These are phyloP conservation scores for Cunninghamia lanceolata DNA, from an alignment of 75 land plant species.

Conservation along the genomic window DNA sequence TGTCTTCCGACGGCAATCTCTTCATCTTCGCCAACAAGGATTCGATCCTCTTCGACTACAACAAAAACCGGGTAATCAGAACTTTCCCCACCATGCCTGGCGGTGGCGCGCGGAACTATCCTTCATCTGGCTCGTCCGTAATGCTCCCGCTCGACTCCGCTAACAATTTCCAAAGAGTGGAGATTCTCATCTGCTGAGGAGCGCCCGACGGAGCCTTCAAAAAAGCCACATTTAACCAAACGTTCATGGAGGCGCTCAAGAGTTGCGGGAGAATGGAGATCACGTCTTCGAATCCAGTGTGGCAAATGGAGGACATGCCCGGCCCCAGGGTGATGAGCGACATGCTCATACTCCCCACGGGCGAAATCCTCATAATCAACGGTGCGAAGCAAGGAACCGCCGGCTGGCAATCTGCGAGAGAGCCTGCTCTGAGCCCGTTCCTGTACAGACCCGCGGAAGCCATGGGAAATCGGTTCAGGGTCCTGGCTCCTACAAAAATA, in stretches of 20 bases:
- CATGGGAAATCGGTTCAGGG: conserved; percentile 18
- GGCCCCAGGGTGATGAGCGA: conserved; percentile 71
- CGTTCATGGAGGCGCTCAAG: conserved; percentile 28
- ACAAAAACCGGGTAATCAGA: conserved; percentile 22
- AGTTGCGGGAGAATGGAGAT: conserved; percentile 56
- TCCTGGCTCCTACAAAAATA: conserved; percentile 21
- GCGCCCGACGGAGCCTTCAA: conserved; percentile 26
- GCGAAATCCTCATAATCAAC: conserved; percentile 67
- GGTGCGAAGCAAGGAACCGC: conserved; percentile 54
- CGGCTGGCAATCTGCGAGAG: conserved; percentile 48
- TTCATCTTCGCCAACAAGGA: conserved; percentile 51
- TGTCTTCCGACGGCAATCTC: conserved; percentile 32
- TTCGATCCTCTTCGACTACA: conserved; percentile 45
- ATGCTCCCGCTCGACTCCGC: conserved; percentile 20
- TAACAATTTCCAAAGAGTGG: conserved; percentile 15
- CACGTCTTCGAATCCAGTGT: conserved; percentile 45
- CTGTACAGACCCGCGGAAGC: conserved; percentile 26
- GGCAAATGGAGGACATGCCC: conserved; percentile 79
- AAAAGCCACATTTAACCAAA: background rate
- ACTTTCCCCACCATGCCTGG: conserved; percentile 31
- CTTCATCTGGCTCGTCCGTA: conserved; percentile 29
- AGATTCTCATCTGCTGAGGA: conserved; percentile 78
- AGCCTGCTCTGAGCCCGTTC: conserved; percentile 50
- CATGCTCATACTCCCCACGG: conserved; percentile 71
- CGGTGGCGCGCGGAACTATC: conserved; percentile 37